Percentiles rank a stretch among this genome's conserved stretches.
These are phyloP conservation scores for Umbelopsis isabellina DNA, from an alignment of 192 early-diverging fungal species.

Conservation along the genomic window DNA sequence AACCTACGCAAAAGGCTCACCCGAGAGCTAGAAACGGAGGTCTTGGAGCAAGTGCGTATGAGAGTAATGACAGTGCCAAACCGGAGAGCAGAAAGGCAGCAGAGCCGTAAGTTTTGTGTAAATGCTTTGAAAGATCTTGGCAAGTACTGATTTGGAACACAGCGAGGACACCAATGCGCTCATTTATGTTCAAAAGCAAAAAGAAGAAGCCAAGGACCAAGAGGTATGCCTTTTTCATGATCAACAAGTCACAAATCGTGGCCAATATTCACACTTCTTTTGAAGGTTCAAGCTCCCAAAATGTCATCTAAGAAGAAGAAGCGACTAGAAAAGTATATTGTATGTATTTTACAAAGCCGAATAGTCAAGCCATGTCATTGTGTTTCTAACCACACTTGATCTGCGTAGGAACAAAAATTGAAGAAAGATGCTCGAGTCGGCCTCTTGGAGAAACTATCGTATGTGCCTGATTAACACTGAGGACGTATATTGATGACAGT, in stretches of 20 bases:
- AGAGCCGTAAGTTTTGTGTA: background rate
- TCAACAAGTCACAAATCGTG: background rate
- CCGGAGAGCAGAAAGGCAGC: constrained; percentile 9
- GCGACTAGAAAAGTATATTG: constrained; percentile 80
- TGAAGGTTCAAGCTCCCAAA: constrained; percentile 13
- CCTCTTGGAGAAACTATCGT: constrained; percentile 64
- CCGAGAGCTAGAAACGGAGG: constrained; percentile 57
- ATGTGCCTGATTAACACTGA: background rate
- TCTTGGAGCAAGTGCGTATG: constrained; percentile 30
- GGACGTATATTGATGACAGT: background rate
- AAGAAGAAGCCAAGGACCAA: background rate
- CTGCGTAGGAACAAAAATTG: constrained; percentile 69
- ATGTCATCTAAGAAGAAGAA: constrained; percentile 77
- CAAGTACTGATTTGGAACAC: background rate
- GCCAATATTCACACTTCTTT: background rate
- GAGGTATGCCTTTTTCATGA: background rate
- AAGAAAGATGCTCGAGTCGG: constrained; percentile 77
- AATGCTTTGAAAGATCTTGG: background rate
- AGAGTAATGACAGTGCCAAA: constrained; percentile 30
- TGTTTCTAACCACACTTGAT: background rate
- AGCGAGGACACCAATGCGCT: constrained; percentile 42
- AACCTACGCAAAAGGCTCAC: constrained; percentile 46
- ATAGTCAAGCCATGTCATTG: background rate
- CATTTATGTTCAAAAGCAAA: constrained; percentile 28
- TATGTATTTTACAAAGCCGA: constrained; percentile 29